Conservation (phyloP, 2,329 filamentous ascomycete genomes). For the Penicillium frequentans region DNA sequence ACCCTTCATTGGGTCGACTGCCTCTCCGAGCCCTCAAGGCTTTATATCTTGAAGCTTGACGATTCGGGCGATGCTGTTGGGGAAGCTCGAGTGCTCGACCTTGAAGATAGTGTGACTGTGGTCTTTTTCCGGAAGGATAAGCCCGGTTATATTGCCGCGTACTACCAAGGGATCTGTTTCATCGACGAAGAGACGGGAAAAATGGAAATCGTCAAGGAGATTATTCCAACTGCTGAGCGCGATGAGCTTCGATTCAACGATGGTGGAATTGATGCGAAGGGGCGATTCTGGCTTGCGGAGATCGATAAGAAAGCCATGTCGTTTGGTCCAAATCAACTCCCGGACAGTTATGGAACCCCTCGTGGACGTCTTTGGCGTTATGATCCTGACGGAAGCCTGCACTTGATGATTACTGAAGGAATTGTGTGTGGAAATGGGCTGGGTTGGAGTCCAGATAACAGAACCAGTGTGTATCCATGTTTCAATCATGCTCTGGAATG, state of each 20-base stretch:
- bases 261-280: conserved; percentile 34
- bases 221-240: conserved; percentile 30
- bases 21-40: conserved; percentile 28
- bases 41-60: conserved; percentile 36
- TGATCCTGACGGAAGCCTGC: conserved; percentile 19
- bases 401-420: conserved; percentile 31
- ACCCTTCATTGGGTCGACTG: conserved; percentile 34
- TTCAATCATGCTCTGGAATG: neutral
- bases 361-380: conserved; percentile 24
- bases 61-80: conserved; percentile 27
- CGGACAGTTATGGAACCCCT: conserved; percentile 10
- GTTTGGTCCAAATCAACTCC: conserved; percentile 31
- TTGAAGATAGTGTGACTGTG: conserved; percentile 39
- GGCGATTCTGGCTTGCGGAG: conserved; percentile 32
- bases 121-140: conserved; percentile 32
- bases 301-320: conserved; percentile 37
- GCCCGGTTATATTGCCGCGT: conserved; percentile 39
- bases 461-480: conserved; percentile 26
- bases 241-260: conserved; percentile 37
- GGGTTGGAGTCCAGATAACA: conserved; percentile 39
- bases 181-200: conserved; percentile 38
- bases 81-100: conserved; percentile 24
- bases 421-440: conserved; percentile 40
- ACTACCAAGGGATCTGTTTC: conserved; percentile 38
- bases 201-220: conserved; percentile 37